These are phyloP conservation scores for Claviceps quebecensis DNA, from an alignment of 2,329 filamentous ascomycete species.

Conservation along the genomic window DNA sequence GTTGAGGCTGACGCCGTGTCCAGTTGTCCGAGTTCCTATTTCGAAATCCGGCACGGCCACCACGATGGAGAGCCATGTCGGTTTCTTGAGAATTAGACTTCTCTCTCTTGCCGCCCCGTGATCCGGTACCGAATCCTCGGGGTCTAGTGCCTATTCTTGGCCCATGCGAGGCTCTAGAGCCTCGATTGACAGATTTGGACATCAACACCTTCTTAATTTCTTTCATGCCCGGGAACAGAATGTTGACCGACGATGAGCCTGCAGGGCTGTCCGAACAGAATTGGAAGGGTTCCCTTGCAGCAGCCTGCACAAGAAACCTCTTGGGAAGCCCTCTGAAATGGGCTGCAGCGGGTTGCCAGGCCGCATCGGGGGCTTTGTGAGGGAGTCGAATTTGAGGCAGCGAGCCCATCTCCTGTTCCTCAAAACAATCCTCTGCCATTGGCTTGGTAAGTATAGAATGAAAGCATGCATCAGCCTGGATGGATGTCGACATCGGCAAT, in stretches of 20 bases:
- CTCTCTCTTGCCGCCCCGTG: conserved; percentile 21
- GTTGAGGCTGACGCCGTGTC: conserved; percentile 17
- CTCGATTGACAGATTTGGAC: conserved; percentile 20
- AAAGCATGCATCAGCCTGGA: conserved; percentile 21
- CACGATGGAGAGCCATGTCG: conserved; percentile 12
- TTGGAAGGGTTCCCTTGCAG: conserved; percentile 21
- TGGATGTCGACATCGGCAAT: conserved; percentile 29
- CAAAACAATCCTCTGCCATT: conserved; percentile 68
- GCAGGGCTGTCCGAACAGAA: conserved; percentile 19
- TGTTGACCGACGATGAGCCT: conserved; percentile 22
- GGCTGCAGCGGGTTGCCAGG: conserved; percentile 45
- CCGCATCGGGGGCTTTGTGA: conserved; percentile 42
- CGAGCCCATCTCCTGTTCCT: conserved; percentile 68
- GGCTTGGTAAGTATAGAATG: conserved; percentile 44
- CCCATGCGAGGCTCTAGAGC: conserved; percentile 13
- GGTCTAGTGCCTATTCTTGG: conserved; percentile 13
- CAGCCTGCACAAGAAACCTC: conserved; percentile 30
- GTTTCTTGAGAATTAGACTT: conserved; percentile 15
- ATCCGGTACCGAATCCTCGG: conserved; percentile 16
- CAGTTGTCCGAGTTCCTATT: conserved; percentile 27
- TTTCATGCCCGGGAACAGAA: conserved; percentile 28
- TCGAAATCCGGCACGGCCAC: conserved; percentile 26
- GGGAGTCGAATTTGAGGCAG: conserved; percentile 59
- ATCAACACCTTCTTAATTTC: conserved; percentile 25
- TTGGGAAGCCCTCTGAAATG: conserved; percentile 40